These are phyloP conservation scores for Pythium guiyangense DNA, from an alignment of 352 stramenopile genomes.

Conservation along the genomic window DNA sequence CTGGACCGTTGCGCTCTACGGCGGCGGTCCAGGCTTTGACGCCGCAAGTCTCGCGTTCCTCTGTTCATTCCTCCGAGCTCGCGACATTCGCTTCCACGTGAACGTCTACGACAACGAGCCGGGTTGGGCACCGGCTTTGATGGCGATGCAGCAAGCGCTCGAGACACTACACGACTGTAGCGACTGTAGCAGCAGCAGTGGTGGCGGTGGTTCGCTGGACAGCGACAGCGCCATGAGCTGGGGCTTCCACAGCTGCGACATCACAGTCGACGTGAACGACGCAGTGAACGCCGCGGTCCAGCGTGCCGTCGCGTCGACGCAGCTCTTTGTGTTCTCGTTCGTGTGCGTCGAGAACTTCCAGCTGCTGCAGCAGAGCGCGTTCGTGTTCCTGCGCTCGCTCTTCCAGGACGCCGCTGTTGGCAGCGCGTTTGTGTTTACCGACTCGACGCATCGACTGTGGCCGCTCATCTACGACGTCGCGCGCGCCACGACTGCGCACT, in stretches of 20 bases:
- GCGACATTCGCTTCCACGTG: conserved; percentile 36
- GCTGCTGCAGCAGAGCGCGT: no score
- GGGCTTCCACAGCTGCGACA: conserved; percentile 46
- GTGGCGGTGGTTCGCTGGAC: background rate
- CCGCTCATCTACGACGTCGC: no score
- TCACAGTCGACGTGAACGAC: no score
- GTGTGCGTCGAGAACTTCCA: no score
- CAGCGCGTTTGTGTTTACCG: no score
- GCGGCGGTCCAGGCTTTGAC: conserved; percentile 58
- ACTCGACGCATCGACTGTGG: no score
- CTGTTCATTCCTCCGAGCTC: conserved; percentile 42
- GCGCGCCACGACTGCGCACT: no score
- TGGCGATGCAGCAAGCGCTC: conserved; percentile 27
- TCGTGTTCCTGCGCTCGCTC: no score
- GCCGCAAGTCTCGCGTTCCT: conserved; percentile 48
- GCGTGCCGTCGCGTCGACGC: no score
- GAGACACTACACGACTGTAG: conserved; percentile 12
- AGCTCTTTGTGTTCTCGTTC: no score
- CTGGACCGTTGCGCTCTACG: conserved; percentile 65
- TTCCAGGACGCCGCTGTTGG: no score
- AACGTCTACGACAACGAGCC: conserved; percentile 73
- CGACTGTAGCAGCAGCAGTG: background rate
- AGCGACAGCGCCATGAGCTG: conserved; percentile 17
- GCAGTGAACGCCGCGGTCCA: conserved; percentile 36
- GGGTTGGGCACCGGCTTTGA: conserved; percentile 43